Base-by-base conservation (phyloP, 139 green algal species). In the Astrephomene gubernaculifera region DNA sequence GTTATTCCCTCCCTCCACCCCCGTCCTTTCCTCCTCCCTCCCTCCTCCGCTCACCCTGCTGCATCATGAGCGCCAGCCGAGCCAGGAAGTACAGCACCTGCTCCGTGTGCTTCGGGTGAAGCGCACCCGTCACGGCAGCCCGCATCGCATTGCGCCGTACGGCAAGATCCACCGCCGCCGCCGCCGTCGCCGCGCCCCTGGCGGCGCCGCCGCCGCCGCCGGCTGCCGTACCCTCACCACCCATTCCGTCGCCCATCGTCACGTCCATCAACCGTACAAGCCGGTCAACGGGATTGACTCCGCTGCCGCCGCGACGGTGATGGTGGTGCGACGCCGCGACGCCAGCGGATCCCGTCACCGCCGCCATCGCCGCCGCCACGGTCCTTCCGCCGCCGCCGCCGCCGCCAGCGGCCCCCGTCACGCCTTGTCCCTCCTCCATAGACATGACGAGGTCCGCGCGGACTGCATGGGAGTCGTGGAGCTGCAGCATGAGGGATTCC, bases 41-140 rank as follows among this genome's bases (percentile, higher is more conserved):
- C n/a, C n/a, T n/a, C n/a, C n/a, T n/a, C 8, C 41, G 22, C 82
- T 1, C 54, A 89, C 75, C 84, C 31, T 89, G 38, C 38, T 81
- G 79, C 44, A 86, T 27, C 54, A 79, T 73, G 1, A 83, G 76
- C 17, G 76, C 41, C 60, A 83, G 29, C 60, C 44, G 61, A 2
- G 76, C 31, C 2, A 83, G 39, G 39, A 64, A 83, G 60, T 83
- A 83, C 27, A 83, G 38, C 60, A 65, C 76, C 39, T 83, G 76
- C 71, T 87, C 57, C 31, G 84, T 83, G 79, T 87, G 54, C 21
- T 64, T 44, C 4, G 86, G 79, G 33, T 86, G 35, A 29, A 87
- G 41, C 45, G 68, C 41, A 2, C 49, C 35, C 41, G 53, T 35
- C 17, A 85, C 78, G 1, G 79, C 79, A 8, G 80, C 86, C 3